Base-by-base conservation (phyloP, 768 basidiomycete species). In the Leccinum subgranulosum region DNA sequence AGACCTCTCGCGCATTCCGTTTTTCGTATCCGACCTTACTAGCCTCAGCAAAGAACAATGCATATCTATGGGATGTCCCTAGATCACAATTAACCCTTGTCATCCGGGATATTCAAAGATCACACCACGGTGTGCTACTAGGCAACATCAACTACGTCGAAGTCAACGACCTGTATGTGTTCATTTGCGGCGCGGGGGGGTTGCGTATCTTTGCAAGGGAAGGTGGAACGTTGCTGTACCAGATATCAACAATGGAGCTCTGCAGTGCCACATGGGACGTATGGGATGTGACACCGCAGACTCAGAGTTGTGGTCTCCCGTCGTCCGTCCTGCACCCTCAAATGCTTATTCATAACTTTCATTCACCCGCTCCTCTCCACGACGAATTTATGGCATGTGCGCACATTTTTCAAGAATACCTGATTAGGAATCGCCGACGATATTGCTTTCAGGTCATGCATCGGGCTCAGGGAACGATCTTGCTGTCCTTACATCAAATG, bases 11-110 rank as follows among this genome's bases (percentile, higher is more conserved):
- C 4, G 88, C 88, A 0, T 90, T 81, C 69, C 81, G 87, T 15
- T 82, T 89, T 57, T 84, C 83, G 8, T 86, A 86, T 65, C 89
- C 89, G 2, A 81, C 78, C 11, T 73, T 92, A 7, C 71, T 88
- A 3, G 81, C 83, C 3, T 79, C 80, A 1, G 75, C 78, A 2
- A 28, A 59, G 15, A 65, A 72, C 17, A 69, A 68, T 34, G 83
- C 83, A 0, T 88, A 79, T 59, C 56, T 91, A 3, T 90, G 82
- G 79, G 82, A 92, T 61, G 74, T 91, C 23, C 76, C 77, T 3
- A 78, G 80, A 0, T 82, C 79, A 0, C 60, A 69, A 21, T 61
- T 84, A 14, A 66, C 81, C 1, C 80, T 86, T 79, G 60, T 68
- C 49, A 31, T 69, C 31, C 66, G 49, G 21, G 64, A 70, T 50